Base-by-base conservation (phyloP, 345 rosid genomes). In the Camelina neglecta region DNA sequence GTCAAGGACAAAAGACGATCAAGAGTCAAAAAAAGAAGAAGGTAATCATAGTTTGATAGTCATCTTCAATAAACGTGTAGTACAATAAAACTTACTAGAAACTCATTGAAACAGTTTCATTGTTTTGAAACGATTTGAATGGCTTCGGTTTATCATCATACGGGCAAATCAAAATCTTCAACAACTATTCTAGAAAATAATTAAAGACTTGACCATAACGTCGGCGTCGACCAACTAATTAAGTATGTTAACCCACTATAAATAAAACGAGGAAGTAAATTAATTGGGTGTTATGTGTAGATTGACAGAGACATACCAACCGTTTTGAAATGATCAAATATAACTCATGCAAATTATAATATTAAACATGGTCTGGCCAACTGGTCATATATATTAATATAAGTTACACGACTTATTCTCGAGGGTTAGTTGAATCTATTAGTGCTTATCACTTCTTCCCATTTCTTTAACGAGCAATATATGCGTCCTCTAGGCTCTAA, bases 271-370 rank as follows among this genome's bases (percentile, higher is more conserved):
- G 63, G 26, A 31, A 68, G 55, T 47, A 58, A 16, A 53, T 51
- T 57, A 47, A 23, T 26, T 69, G 59, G 64, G 23, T 62, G 51
- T 18, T 38, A 8, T 29, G 15, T 65, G 16, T 55, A 11, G 41
- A 36, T 62, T 69, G 62, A 45, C 23, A 45, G 35, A 62, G 71
- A 69, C 48, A 10, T 69, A n/a, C 12, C 65, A 76, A 69, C 75
- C 51, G 53, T 35, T 76, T 54, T 53, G 33, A 47, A 76, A 45
- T 67, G 13, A 62, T 62, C 51, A 69, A 76, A 62, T 55, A 62
- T 47, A 71, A 71, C 45, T 35, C 80, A 76, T 76, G 80, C 71
- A 55, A 16, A 45, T 75, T 61, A 51, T 51, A 69, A 53, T 33
- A 44, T 10, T 41, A 38, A 42, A 29, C 60, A 44, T 53, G 11